Conservation (phyloP, 495 filamentous ascomycete species). For the Aspergillus ostianus region DNA sequence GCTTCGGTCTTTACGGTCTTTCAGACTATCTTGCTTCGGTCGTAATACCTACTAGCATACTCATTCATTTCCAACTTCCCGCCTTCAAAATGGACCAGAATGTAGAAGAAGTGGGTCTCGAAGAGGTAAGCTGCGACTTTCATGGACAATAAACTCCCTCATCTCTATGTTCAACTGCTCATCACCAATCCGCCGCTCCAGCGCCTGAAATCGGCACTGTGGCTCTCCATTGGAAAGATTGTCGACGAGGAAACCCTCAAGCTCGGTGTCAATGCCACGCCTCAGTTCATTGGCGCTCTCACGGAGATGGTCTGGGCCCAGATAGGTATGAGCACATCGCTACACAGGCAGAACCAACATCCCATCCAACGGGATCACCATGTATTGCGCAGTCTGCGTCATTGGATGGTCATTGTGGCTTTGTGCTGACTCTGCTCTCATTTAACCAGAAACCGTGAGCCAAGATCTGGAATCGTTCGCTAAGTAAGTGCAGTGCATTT, state of each 20-base stretch:
- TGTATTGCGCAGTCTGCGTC: conserved; percentile 2
- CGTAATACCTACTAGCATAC: too few species aligned
- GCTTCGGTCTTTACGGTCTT: not conserved
- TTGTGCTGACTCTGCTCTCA: conserved; percentile 3
- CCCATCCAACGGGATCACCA: not conserved
- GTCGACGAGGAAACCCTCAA: conserved; percentile 81
- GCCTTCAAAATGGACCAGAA: conserved; percentile 31
- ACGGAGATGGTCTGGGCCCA: conserved; percentile 91
- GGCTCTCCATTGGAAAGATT: conserved; percentile 84
- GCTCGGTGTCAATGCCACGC: conserved; percentile 80
- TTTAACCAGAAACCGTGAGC: conserved; percentile 62
- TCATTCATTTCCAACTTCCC: not conserved
- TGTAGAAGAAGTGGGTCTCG: conserved; percentile 35
- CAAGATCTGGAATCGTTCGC: conserved; percentile 80
- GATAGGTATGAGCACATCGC: conserved; percentile 58
- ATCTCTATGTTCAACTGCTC: not conserved
- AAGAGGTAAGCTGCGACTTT: conserved; percentile 15
- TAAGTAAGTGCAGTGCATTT: conserved; percentile 40
- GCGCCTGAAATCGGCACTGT: conserved; percentile 92
- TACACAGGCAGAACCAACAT: not conserved
- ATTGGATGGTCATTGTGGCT: not conserved
- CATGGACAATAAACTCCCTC: conserved; percentile 24
- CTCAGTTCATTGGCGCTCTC: conserved; percentile 90
- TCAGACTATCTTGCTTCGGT: not conserved
- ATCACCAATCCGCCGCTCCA: conserved; percentile 26